phyloP scores from a whole-genome alignment of 257 asterid genomes.

The Nicotiana undulata region DNA sequence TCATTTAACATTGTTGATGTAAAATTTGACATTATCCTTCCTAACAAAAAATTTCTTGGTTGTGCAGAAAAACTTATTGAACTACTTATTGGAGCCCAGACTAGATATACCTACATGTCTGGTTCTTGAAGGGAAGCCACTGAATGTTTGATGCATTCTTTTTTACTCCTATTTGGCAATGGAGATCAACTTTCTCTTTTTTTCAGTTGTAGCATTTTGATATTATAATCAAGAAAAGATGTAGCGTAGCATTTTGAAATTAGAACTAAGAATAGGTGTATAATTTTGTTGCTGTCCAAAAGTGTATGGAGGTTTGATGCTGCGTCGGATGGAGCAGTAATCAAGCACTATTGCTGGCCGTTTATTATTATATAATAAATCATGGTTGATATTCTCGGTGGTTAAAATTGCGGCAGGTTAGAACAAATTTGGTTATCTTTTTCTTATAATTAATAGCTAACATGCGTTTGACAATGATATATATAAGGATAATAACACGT shows the following conservation, averaged over 20 bases:
- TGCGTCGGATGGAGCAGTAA: neutral
- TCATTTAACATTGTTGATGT: neutral
- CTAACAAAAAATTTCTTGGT: neutral
- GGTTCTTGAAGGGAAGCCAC: conserved; percentile 55
- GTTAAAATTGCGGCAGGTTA: neutral
- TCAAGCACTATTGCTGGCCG: neutral
- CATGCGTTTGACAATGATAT: no score
- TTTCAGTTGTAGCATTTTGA: conserved; percentile 3
- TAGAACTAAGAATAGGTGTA: neutral
- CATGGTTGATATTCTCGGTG: neutral
- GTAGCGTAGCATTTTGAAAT: neutral
- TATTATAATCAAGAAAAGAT: neutral
- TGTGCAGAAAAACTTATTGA: conserved; percentile 80
- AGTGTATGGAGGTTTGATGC: neutral
- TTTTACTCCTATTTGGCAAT: neutral
- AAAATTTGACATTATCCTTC: neutral
- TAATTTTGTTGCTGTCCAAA: neutral
- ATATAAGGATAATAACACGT: no score
- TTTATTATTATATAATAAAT: neutral
- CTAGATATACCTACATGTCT: conserved; percentile 95
- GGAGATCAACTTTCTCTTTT: neutral
- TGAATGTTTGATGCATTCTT: neutral
- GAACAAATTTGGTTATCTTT: neutral
- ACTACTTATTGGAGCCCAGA: conserved; percentile 86
- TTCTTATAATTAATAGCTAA: neutral